These are phyloP conservation scores for Nevesoporus exiguus DNA, from an alignment of 768 basidiomycete genomes.

Conservation along the genomic window DNA sequence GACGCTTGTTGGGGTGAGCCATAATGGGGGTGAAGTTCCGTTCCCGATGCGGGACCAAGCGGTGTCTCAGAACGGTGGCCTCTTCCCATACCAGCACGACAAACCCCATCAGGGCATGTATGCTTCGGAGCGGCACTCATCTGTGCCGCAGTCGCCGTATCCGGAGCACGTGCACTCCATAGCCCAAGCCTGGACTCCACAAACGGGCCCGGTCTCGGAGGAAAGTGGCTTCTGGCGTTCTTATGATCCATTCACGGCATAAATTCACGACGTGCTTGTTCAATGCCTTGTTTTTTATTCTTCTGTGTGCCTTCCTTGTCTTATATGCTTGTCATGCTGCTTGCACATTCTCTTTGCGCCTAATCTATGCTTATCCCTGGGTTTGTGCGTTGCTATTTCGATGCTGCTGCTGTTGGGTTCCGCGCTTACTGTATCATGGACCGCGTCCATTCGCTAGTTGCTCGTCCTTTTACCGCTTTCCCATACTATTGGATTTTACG, in stretches of 20 bases:
- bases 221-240: conserved; percentile 24
- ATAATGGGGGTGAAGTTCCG: conserved; percentile 13
- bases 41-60: conserved; percentile 17
- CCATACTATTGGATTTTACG: neutral
- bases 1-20: conserved; percentile 19
- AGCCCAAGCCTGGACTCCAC: conserved; percentile 18
- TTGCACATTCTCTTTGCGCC: neutral
- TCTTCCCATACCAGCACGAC: conserved; percentile 22
- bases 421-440: conserved; percentile 15
- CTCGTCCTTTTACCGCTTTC: neutral
- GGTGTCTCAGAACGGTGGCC: conserved; percentile 12
- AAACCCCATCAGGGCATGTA: conserved; percentile 25
- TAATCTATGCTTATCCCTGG: conserved; percentile 3
- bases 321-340: neutral
- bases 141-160: conserved; percentile 22
- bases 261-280: conserved; percentile 3
- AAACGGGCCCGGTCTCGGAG: conserved; percentile 13
- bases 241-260: conserved; percentile 25
- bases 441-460: neutral
- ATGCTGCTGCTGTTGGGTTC: conserved; percentile 2
- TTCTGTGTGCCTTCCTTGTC: neutral
- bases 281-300: neutral
- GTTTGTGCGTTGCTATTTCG: neutral
- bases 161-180: conserved; percentile 14
- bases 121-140: conserved; percentile 20